Percentiles rank a stretch among this genome's conserved stretches.
phyloP scores from a whole-genome alignment of 495 filamentous ascomycete genomes.

The Neurospora discreta region DNA sequence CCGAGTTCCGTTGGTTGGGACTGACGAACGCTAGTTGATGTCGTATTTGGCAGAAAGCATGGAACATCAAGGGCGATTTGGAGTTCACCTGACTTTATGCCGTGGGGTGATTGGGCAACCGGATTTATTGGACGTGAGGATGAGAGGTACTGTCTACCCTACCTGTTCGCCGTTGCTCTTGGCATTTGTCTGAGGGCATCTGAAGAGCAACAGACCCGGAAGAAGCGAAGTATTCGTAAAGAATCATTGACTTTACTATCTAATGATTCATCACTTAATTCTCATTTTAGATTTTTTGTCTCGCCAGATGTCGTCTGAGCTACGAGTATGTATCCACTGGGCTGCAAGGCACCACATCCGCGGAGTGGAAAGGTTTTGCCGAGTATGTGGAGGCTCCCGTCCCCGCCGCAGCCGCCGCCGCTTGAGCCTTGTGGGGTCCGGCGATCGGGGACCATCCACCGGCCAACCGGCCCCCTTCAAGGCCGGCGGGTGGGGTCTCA shows the following conservation, averaged over 20 bases:
- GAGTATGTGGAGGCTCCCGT: not conserved
- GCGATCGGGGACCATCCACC: not conserved
- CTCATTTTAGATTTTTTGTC: too few species aligned
- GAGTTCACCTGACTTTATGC: not conserved
- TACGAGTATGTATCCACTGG: not conserved
- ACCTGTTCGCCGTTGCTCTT: not conserved
- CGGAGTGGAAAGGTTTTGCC: not conserved
- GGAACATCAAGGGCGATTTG: too few species aligned
- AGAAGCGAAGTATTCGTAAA: too few species aligned
- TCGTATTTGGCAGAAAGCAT: too few species aligned
- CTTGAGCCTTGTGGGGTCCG: not conserved
- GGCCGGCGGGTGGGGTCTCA: too few species aligned
- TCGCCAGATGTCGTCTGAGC: not conserved
- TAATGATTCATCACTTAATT: too few species aligned
- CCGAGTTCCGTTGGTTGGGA: not conserved
- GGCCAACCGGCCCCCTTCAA: not conserved
- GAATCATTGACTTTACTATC: too few species aligned
- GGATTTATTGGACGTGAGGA: not conserved
- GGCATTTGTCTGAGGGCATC: too few species aligned
- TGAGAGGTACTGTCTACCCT: not conserved
- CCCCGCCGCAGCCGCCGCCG: not conserved
- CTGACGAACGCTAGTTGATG: too few species aligned
- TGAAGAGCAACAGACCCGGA: too few species aligned
- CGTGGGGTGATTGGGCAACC: not conserved
- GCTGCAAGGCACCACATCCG: not conserved